Evolutionary conservation across 2,329 filamentous ascomycete species (phyloP).

Genomic region (Mycosphaerelloides madeirae): DNA sequence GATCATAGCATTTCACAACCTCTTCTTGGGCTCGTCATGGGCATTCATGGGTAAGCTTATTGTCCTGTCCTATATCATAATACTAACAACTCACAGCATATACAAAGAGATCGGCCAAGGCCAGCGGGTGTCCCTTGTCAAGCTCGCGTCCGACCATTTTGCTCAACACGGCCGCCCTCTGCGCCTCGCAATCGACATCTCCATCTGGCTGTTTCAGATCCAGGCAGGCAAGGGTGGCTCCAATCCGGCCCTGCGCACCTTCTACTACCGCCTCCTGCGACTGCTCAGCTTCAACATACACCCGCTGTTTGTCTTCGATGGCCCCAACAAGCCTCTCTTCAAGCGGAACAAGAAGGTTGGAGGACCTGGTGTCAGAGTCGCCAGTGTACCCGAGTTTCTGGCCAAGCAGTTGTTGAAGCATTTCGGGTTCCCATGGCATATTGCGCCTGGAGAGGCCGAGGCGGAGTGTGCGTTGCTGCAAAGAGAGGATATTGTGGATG

Average conservation of each 20-base stretch:
- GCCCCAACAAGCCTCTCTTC: conserved; percentile 75
- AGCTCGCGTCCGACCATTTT: conserved; percentile 73
- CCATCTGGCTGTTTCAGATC: conserved; percentile 95
- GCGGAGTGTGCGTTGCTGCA: conserved; percentile 91
- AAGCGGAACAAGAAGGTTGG: conserved; percentile 74
- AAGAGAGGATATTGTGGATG: conserved; percentile 76
- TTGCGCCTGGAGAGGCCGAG: conserved; percentile 91
- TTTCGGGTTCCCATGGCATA: conserved; percentile 79
- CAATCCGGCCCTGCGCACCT: conserved; percentile 83
- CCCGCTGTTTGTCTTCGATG: conserved; percentile 87
- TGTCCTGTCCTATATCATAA: not conserved
- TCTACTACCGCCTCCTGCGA: conserved; percentile 85
- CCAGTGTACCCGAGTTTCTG: conserved; percentile 64
- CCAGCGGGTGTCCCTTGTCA: conserved; percentile 72
- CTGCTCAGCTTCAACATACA: conserved; percentile 73
- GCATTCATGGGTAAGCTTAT: conserved; percentile 25
- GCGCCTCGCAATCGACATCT: conserved; percentile 85
- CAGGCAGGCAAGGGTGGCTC: conserved; percentile 79
- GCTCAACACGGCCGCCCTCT: conserved; percentile 66
- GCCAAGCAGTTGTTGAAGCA: conserved; percentile 78
- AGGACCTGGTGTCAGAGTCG: conserved; percentile 57
- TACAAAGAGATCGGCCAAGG: conserved; percentile 85
- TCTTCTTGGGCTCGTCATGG: conserved; percentile 15
- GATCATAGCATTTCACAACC: not conserved
- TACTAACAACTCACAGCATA: conserved; percentile 54